A percentile compares a stretch with the other conserved stretches of the same genome.
These are phyloP conservation scores for Quercus agrifolia DNA, from an alignment of 306 rosid species.

Conservation along the genomic window DNA sequence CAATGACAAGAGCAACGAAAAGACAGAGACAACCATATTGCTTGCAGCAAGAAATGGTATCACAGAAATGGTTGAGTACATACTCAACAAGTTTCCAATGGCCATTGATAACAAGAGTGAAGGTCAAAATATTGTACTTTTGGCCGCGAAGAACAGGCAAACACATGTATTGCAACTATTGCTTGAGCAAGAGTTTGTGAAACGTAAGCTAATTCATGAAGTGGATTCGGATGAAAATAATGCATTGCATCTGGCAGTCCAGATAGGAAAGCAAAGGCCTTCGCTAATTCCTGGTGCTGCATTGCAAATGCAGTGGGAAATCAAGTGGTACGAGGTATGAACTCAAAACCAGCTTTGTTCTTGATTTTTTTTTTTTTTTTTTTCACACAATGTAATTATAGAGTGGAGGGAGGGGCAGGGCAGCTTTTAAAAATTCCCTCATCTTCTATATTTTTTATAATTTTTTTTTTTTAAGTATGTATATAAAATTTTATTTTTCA, in stretches of 20 bases:
- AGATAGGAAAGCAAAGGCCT: constrained; percentile 30
- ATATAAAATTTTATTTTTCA: too few relatives aligned
- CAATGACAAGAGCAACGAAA: background rate
- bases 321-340: constrained; percentile 55
- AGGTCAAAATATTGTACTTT: constrained; percentile 43
- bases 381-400: too few relatives aligned
- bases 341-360: too few relatives aligned
- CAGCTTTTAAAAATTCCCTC: too few relatives aligned
- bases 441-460: too few relatives aligned
- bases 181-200: constrained; percentile 1
- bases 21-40: constrained; percentile 36
- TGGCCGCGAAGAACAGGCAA: constrained; percentile 67
- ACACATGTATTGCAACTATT: constrained; percentile 43
- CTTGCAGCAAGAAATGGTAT: constrained; percentile 64
- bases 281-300: constrained; percentile 57
- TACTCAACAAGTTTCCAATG: constrained; percentile 40
- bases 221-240: constrained; percentile 50
- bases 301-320: constrained; percentile 68
- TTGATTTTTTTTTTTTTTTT: too few relatives aligned
- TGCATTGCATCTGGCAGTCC: constrained; percentile 63
- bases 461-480: too few relatives aligned
- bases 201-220: constrained; percentile 30
- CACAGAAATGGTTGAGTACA: constrained; percentile 46
- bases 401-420: too few relatives aligned
- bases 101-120: constrained; percentile 45